These are phyloP conservation scores for Sarocladiaceae sp. DNA, from an alignment of 2,329 filamentous ascomycete genomes.

Conservation along the genomic window DNA sequence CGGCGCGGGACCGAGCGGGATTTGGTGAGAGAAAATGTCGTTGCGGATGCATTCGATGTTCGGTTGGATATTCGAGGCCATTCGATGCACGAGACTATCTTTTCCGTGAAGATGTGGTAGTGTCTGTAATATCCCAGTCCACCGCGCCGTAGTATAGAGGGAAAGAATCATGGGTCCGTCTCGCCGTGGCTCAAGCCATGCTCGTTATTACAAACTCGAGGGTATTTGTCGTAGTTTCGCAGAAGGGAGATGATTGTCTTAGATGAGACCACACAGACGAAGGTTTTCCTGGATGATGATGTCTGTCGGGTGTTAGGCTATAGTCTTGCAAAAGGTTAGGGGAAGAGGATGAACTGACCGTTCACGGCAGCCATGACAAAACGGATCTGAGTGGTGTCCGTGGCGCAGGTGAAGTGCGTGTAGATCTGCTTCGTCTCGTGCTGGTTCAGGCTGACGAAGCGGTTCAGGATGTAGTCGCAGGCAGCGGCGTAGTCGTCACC, in stretches of 20 bases:
- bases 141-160: constrained; percentile 2
- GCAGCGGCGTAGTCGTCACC: constrained; percentile 92
- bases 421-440: constrained; percentile 99
- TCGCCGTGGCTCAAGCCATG: constrained; percentile 30
- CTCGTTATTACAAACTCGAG: constrained; percentile 33
- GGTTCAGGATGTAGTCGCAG: constrained; percentile 98
- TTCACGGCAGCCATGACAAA: constrained; percentile 99
- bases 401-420: constrained; percentile 98
- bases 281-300: constrained; percentile 99
- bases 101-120: not conserved
- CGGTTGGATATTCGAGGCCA: too few species aligned
- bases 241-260: constrained; percentile 37
- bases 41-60: not conserved
- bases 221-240: constrained; percentile 33
- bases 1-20: too few species aligned
- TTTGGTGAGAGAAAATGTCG: too few species aligned
- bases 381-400: constrained; percentile 96
- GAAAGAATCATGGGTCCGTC: constrained; percentile 31
- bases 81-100: too few species aligned
- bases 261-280: constrained; percentile 93
- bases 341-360: constrained; percentile 50
- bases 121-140: not conserved
- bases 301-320: constrained; percentile 55
- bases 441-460: constrained; percentile 97
- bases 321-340: not conserved